phyloP scores from a whole-genome alignment of 495 filamentous ascomycete genomes.

The Tuber borchii region DNA sequence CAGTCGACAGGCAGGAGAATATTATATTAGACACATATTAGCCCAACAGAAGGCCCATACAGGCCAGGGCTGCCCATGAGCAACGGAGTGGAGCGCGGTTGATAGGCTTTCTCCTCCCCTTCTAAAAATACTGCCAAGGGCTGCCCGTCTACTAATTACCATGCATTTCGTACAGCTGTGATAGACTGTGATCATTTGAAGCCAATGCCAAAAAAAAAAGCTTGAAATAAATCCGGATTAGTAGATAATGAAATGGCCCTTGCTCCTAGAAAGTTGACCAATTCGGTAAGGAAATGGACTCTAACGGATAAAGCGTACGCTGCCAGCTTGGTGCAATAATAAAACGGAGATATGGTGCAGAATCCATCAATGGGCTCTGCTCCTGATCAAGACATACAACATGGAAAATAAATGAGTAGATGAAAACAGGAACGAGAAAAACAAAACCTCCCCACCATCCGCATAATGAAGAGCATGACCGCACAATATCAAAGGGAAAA shows the following conservation, averaged over 20 bases:
- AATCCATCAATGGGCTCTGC: not conserved
- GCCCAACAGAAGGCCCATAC: not conserved
- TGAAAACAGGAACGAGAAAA: not conserved
- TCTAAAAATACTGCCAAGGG: not conserved
- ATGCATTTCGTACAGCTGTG: not conserved
- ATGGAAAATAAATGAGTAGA: not conserved
- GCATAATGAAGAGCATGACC: not conserved
- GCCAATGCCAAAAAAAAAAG: not conserved
- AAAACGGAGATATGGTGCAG: not conserved
- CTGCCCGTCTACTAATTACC: not conserved
- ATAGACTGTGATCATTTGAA: not conserved
- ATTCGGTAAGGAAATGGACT: not conserved
- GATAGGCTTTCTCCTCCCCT: not conserved
- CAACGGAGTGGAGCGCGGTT: not conserved
- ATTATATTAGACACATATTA: constrained; percentile 1
- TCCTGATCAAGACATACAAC: not conserved
- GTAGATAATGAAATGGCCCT: not conserved
- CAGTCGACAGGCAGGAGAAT: not conserved
- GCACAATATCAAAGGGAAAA: not conserved
- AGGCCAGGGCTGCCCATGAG: not conserved
- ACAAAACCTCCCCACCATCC: not conserved
- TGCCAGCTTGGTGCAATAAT: not conserved
- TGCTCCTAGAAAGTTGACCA: not conserved
- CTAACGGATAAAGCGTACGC: not conserved
- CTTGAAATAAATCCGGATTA: not conserved